Base-by-base conservation (phyloP, 495 filamentous ascomycete species). In the Xylaria castorea region DNA sequence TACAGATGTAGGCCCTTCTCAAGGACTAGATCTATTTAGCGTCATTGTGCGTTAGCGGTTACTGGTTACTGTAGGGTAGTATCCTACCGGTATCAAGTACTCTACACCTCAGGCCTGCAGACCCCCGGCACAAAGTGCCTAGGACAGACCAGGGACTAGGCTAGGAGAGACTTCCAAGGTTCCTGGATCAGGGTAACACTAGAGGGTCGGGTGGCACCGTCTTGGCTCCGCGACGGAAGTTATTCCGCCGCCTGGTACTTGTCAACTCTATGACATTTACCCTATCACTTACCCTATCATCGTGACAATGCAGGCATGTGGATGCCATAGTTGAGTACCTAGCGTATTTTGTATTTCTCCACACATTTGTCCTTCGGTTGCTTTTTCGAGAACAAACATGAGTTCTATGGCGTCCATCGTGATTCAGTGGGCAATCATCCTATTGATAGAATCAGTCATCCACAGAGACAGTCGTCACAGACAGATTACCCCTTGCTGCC, bases 161-260 rank as follows among this genome's bases (percentile, higher is more conserved):
- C 32, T n/a, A 38, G 27, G 57, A 34, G 18, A 18, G n/a, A 25
- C 22, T 12, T 22, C 14, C 38, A 42, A 42, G 38, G 11, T 42
- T 42, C 34, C 32, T 34, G 38, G 44, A 27, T 22, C 50, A 57
- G 66, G 48, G 36, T 32, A 20, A 42, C 18, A 57, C 66, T 55
- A 55, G 66, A 50, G 66, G 66, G 20, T 5, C 65, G 66, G 66
- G 66, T 68, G 66, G 66, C 50, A 51, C 66, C 66, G 66, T 57
- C 66, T 66, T 68, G 50, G 64, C 50, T 42, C 25, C 22, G 66
- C 2, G 30, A 57, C 66, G 66, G 66, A 68, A 68, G 50, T 2
- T 18, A 55, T 68, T 68, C 66, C 66, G 46, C 46, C 55, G 65
- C 25, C 34, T 55, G 50, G 44, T 30, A 68, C 66, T 68, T 68